These are phyloP conservation scores for Cystobasidium tubakii DNA, from an alignment of 768 basidiomycete genomes.

Conservation along the genomic window DNA sequence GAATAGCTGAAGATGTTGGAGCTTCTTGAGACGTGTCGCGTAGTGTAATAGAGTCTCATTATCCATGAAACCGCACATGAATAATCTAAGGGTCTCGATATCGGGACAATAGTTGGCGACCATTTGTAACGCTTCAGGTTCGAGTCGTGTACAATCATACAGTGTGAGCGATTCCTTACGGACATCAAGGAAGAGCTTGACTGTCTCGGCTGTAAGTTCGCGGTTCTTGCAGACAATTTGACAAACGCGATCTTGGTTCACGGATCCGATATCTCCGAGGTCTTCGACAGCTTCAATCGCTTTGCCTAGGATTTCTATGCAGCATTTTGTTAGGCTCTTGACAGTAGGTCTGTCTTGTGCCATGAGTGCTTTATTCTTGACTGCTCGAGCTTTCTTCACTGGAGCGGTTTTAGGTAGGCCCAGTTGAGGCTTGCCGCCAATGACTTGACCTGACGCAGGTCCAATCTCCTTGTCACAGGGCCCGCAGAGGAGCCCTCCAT, in stretches of 20 bases:
- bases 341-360: constrained; percentile 63
- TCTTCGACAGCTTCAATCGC: constrained; percentile 76
- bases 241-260: constrained; percentile 78
- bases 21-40: constrained; percentile 59
- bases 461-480: constrained; percentile 69
- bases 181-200: constrained; percentile 72
- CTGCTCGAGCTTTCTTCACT: constrained; percentile 57
- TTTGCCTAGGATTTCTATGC: constrained; percentile 78
- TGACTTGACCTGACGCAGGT: constrained; percentile 51
- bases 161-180: constrained; percentile 64
- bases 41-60: constrained; percentile 54
- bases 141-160: constrained; percentile 80
- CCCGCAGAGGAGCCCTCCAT: constrained; percentile 86
- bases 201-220: constrained; percentile 69
- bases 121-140: constrained; percentile 61
- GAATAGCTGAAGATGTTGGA: constrained; percentile 69
- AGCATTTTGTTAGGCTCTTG: constrained; percentile 67
- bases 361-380: constrained; percentile 54
- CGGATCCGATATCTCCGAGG: constrained; percentile 60
- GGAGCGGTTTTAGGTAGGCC: constrained; percentile 46
- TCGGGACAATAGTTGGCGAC: constrained; percentile 78
- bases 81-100: constrained; percentile 68
- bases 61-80: constrained; percentile 77
- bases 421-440: constrained; percentile 51
- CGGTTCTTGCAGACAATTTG: constrained; percentile 47